These are phyloP conservation scores for Verbascum thapsus DNA, from an alignment of 257 asterid genomes.

Conservation along the genomic window DNA sequence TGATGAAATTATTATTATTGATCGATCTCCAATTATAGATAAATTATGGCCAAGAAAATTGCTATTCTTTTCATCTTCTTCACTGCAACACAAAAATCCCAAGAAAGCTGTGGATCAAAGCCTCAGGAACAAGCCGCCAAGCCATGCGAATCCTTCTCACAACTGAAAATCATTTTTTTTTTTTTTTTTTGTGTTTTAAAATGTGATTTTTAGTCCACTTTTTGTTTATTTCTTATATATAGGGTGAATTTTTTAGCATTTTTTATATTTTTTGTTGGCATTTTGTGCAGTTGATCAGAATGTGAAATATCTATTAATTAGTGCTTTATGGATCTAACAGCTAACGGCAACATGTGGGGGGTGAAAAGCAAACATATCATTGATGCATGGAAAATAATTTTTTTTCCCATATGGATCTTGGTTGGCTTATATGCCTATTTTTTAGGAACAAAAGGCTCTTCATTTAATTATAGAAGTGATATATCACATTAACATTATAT, in stretches of 20 bases:
- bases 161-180: conserved; percentile 19
- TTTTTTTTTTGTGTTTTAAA: background rate
- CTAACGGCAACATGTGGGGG: conserved; percentile 16
- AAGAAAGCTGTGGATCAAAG: conserved; percentile 43
- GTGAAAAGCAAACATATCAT: conserved; percentile 7
- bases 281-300: too few relatives aligned
- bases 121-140: conserved; percentile 30
- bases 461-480: too few relatives aligned
- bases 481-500: too few relatives aligned
- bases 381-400: background rate
- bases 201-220: background rate
- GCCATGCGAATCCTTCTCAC: conserved; percentile 32
- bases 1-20: background rate
- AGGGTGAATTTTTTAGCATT: background rate
- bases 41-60: conserved; percentile 22
- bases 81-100: conserved; percentile 1
- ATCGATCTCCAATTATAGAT: too few relatives aligned
- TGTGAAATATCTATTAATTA: conserved; percentile 14
- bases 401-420: too few relatives aligned
- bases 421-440: too few relatives aligned
- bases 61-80: background rate
- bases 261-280: background rate
- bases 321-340: conserved; percentile 15
- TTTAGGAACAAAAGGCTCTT: too few relatives aligned
- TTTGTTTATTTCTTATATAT: background rate